Conservation (phyloP, 495 filamentous ascomycete species). For the Xylaria longipes region DNA sequence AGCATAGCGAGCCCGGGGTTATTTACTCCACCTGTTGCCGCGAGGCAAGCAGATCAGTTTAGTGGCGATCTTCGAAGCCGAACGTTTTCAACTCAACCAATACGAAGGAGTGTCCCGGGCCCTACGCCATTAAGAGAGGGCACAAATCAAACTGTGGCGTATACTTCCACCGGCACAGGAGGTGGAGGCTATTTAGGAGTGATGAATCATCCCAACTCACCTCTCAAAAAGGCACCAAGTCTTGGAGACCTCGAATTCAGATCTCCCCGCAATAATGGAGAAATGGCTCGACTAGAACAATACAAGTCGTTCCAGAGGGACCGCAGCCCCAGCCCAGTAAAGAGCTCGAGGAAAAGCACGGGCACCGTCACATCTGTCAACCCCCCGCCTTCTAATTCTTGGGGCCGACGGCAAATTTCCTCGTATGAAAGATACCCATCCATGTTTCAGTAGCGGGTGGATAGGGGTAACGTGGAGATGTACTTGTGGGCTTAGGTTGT, state of each 20-base stretch:
- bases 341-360: conserved; percentile 37
- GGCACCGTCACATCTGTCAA: conserved; percentile 31
- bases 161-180: conserved; percentile 29
- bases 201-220: conserved; percentile 80
- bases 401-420: conserved; percentile 28
- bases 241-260: conserved; percentile 50
- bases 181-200: conserved; percentile 80
- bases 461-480: background rate
- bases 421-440: conserved; percentile 35
- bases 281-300: conserved; percentile 61
- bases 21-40: conserved; percentile 42
- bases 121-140: conserved; percentile 34
- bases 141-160: conserved; percentile 24
- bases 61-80: conserved; percentile 29
- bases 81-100: conserved; percentile 29
- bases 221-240: conserved; percentile 69
- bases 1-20: conserved; percentile 34
- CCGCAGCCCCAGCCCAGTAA: conserved; percentile 34
- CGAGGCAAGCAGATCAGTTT: conserved; percentile 30
- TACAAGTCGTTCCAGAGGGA: conserved; percentile 36
- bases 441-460: conserved; percentile 24
- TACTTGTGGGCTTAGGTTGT: conserved; percentile 14
- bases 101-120: conserved; percentile 32
- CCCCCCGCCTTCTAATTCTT: conserved; percentile 23
- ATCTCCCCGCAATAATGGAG: conserved; percentile 58